Percentiles rank a stretch among this genome's conserved stretches.
Conservation (phyloP, 176 grass and related monocot genomes). For the Tillandsia fasciculata region DNA sequence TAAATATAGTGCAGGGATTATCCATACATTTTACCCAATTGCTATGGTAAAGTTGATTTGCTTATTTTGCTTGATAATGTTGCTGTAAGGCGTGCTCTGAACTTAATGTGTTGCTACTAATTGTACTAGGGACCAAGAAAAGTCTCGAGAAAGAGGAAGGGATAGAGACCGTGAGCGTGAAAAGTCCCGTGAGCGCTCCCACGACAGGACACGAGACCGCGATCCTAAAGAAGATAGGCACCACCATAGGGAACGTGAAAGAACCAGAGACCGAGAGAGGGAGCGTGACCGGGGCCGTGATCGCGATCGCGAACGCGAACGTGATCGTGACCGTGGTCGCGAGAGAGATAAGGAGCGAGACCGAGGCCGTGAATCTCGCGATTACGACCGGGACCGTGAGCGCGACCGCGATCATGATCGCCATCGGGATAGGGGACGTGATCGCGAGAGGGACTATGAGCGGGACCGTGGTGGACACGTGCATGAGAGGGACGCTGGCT, state of each 20-base stretch:
- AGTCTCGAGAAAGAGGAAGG: conserved; percentile 45
- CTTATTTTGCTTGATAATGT: not conserved
- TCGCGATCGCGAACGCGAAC: conserved; percentile 43
- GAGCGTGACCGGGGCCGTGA: conserved; percentile 43
- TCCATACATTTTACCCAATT: not conserved
- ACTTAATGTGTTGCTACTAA: not conserved
- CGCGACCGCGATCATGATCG: conserved; percentile 41
- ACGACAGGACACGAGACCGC: not conserved
- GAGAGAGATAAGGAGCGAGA: conserved; percentile 57
- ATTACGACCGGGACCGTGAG: conserved; percentile 38
- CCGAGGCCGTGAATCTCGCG: conserved; percentile 34
- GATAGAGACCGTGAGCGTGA: conserved; percentile 36
- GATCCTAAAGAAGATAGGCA: conserved; percentile 28
- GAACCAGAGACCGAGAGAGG: conserved; percentile 47
- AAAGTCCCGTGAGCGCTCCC: conserved; percentile 15
- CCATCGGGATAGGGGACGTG: conserved; percentile 51
- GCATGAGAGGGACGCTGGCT: conserved; percentile 36
- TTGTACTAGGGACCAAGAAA: conserved; percentile 43
- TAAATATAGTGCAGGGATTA: not conserved
- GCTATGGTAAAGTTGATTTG: not conserved
- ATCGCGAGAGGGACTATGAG: conserved; percentile 36
- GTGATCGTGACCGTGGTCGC: conserved; percentile 31
- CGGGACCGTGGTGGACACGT: conserved; percentile 28
- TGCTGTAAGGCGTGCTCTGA: no score
- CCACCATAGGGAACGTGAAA: conserved; percentile 48